Conservation (phyloP, 805 yeast species). For the Kodamaea hsintzibuensis region DNA sequence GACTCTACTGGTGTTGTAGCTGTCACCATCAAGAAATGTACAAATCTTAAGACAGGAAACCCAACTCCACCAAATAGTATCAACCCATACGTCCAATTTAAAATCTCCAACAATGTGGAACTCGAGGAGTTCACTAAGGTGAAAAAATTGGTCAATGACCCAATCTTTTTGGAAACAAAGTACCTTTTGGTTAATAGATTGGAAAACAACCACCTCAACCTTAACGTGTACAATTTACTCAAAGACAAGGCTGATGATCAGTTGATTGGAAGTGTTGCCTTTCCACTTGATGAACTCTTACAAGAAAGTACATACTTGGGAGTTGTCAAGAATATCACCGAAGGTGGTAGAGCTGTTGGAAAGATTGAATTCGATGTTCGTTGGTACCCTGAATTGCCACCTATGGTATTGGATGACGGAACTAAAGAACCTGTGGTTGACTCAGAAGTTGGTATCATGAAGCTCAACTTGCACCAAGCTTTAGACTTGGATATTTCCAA, state of each 20-base stretch:
- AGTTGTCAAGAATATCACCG: constrained; percentile 44
- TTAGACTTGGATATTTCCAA: constrained; percentile 52
- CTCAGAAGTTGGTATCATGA: constrained; percentile 74
- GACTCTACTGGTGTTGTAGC: constrained; percentile 73
- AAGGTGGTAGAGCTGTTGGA: constrained; percentile 59
- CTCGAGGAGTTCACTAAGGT: constrained; percentile 56
- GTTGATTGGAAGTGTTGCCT: constrained; percentile 46
- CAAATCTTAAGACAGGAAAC: constrained; percentile 45
- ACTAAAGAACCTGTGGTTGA: constrained; percentile 51
- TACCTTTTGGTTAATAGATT: constrained; percentile 57
- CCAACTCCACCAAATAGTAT: constrained; percentile 40
- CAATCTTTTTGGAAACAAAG: constrained; percentile 68
- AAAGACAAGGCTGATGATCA: constrained; percentile 56
- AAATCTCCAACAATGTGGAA: constrained; percentile 38
- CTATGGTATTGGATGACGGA: constrained; percentile 49
- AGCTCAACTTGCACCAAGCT: constrained; percentile 61
- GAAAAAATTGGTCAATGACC: constrained; percentile 55
- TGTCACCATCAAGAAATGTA: constrained; percentile 58
- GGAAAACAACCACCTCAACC: constrained; percentile 52
- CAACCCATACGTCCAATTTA: constrained; percentile 58
- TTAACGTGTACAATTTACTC: constrained; percentile 55
- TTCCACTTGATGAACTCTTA: constrained; percentile 59
- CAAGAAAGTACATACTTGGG: constrained; percentile 52
- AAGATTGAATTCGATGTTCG: constrained; percentile 55
- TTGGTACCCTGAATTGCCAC: constrained; percentile 51